A percentile compares a stretch with the other conserved stretches of the same genome.
Conservation (phyloP, 305 asterid genomes). For the Rubia tinctorum region DNA sequence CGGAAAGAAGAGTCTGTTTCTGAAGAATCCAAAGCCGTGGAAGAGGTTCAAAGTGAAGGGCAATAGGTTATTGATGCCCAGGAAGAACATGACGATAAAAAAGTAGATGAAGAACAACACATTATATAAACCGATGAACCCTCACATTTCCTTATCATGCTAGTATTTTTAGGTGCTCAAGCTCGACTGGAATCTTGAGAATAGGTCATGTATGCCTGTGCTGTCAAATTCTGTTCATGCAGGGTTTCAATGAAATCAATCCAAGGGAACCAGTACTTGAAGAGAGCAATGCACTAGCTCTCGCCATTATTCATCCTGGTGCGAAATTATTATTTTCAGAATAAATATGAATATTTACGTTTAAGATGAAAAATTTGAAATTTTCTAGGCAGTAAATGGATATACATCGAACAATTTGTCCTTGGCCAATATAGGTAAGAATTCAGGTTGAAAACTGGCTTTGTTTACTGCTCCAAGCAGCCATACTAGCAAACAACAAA, state of each 20-base stretch:
- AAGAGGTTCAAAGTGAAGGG: constrained; percentile 31
- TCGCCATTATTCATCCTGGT: constrained; percentile 76
- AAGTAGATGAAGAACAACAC: constrained; percentile 29
- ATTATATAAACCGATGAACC: constrained; percentile 37
- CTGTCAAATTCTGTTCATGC: background rate
- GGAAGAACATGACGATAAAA: constrained; percentile 28
- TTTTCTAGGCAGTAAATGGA: constrained; percentile 36
- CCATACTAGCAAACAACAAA: constrained; percentile 36
- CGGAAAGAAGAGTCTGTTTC: constrained; percentile 17
- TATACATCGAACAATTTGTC: constrained; percentile 22
- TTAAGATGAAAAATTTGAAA: constrained; percentile 5
- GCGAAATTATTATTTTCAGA: background rate
- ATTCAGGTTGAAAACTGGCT: constrained; percentile 84
- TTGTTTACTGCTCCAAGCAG: constrained; percentile 67
- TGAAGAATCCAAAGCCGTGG: constrained; percentile 25
- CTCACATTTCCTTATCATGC: constrained; percentile 1
- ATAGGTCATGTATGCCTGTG: background rate
- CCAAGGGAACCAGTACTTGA: constrained; percentile 47
- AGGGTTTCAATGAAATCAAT: constrained; percentile 60
- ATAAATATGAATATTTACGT: too few species aligned
- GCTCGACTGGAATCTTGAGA: too few species aligned
- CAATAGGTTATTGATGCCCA: constrained; percentile 21
- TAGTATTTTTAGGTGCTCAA: too few species aligned
- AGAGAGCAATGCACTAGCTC: constrained; percentile 74
- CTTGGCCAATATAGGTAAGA: constrained; percentile 36